Conservation (phyloP, 345 rosid species). For the Ceriops decandra region DNA sequence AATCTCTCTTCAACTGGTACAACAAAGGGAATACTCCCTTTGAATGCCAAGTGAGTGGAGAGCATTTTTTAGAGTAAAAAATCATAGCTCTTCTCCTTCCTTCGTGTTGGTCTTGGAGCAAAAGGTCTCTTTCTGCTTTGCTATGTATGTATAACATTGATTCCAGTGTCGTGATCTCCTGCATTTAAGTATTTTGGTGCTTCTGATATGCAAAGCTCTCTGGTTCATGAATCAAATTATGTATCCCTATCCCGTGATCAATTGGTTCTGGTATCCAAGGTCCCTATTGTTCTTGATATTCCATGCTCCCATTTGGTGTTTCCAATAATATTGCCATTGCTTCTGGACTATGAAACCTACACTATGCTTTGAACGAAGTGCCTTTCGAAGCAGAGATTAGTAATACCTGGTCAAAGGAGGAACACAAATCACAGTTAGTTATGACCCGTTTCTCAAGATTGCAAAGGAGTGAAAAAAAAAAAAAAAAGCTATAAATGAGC, state of each 20-base stretch:
- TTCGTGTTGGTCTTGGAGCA: neutral
- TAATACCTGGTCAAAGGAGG: slow-evolving; percentile 20
- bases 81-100: neutral
- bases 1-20: slow-evolving; percentile 4
- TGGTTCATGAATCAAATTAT: neutral
- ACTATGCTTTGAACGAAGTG: neutral
- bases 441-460: slow-evolving; percentile 14
- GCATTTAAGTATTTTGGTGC: neutral
- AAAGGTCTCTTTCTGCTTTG: neutral
- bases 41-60: slow-evolving; percentile 30
- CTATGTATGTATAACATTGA: neutral
- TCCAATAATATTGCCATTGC: slow-evolving; percentile 6
- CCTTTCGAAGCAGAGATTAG: slow-evolving; percentile 7
- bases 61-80: slow-evolving; percentile 5
- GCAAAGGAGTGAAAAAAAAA: neutral
- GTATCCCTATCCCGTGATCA: slow-evolving; percentile 13
- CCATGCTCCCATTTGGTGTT: slow-evolving; percentile 21
- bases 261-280: slow-evolving; percentile 10
- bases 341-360: slow-evolving; percentile 8
- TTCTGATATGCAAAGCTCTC: slow-evolving; percentile 12
- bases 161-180: neutral
- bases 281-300: neutral
- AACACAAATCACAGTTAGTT: slow-evolving; percentile 9
- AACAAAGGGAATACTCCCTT: slow-evolving; percentile 18
- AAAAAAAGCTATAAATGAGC: neutral